These are phyloP conservation scores for Aulographum hederae DNA, from an alignment of 2,329 filamentous ascomycete genomes.

Conservation along the genomic window DNA sequence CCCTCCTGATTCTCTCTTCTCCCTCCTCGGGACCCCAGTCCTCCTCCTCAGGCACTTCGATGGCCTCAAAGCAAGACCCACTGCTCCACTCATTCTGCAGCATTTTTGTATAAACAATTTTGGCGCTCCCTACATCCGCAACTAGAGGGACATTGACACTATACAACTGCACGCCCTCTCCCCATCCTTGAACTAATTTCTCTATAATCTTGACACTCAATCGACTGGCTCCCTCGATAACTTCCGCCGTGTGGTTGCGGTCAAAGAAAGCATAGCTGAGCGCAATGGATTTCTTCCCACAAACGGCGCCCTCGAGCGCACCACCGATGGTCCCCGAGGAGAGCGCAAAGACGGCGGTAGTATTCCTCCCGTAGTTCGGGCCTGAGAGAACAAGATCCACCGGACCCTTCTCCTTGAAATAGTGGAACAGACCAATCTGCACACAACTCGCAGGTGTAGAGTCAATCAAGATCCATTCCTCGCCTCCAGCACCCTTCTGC, in stretches of 20 bases:
- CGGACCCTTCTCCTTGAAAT: constrained; percentile 23
- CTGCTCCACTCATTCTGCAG: constrained; percentile 78
- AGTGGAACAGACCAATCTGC: constrained; percentile 28
- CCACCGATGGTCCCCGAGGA: constrained; percentile 30
- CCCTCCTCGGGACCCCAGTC: constrained; percentile 44
- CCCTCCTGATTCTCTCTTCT: constrained; percentile 56
- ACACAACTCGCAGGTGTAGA: constrained; percentile 30
- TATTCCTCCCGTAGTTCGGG: constrained; percentile 32
- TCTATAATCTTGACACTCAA: constrained; percentile 65
- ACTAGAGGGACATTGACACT: constrained; percentile 79
- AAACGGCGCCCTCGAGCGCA: constrained; percentile 29
- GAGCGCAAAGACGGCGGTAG: constrained; percentile 30
- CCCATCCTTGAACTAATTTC: constrained; percentile 47
- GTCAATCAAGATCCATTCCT: constrained; percentile 32
- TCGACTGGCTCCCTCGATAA: constrained; percentile 60
- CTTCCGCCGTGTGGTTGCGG: constrained; percentile 60
- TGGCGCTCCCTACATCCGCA: constrained; percentile 50
- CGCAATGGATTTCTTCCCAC: constrained; percentile 46
- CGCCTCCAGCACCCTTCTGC: constrained; percentile 10
- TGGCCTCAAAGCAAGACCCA: constrained; percentile 66
- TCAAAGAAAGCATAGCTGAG: constrained; percentile 83
- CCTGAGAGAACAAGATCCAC: constrained; percentile 30
- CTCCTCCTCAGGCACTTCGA: constrained; percentile 44
- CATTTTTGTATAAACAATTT: constrained; percentile 69
- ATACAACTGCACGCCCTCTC: constrained; percentile 64